phyloP scores from a whole-genome alignment of 441 rosid species.

The Gossypium gossypioides region DNA sequence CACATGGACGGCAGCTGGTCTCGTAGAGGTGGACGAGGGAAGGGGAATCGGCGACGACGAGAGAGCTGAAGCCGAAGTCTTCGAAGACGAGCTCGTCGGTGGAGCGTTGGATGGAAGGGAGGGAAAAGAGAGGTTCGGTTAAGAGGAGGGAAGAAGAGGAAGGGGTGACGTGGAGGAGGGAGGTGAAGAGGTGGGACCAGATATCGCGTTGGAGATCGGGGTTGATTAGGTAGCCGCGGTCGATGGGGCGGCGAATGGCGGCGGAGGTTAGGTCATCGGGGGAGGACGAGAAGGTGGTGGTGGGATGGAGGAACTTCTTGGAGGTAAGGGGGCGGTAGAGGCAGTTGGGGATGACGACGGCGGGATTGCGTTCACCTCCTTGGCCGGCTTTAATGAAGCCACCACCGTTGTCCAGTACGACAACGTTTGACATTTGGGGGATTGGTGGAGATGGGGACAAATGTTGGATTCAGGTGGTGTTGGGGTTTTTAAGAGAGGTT shows the following conservation, averaged over 20 bases:
- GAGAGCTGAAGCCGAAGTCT: constrained; percentile 64
- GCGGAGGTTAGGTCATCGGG: constrained; percentile 78
- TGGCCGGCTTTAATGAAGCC: constrained; percentile 68
- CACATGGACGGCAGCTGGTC: constrained; percentile 48
- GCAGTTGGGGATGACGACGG: constrained; percentile 61
- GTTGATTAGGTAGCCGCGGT: constrained; percentile 87
- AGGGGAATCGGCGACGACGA: constrained; percentile 56
- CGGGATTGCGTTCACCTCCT: constrained; percentile 78
- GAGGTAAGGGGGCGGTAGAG: constrained; percentile 75
- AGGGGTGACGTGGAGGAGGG: constrained; percentile 49
- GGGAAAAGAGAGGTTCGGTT: constrained; percentile 63
- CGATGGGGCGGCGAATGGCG: constrained; percentile 81
- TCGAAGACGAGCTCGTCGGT: constrained; percentile 83
- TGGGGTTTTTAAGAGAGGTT: background rate
- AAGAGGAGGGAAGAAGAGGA: constrained; percentile 56
- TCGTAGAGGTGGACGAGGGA: constrained; percentile 76
- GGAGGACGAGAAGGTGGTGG: constrained; percentile 27
- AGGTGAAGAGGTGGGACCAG: constrained; percentile 66
- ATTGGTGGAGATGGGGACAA: background rate
- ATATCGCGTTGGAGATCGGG: constrained; percentile 81
- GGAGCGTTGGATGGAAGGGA: constrained; percentile 64
- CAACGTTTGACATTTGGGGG: constrained; percentile 47
- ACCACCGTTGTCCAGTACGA: constrained; percentile 88
- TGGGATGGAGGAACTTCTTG: constrained; percentile 56
- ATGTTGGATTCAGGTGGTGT: no score